These are phyloP conservation scores for Ammopiptanthus mongolicus DNA, from an alignment of 306 rosid genomes.

Conservation along the genomic window DNA sequence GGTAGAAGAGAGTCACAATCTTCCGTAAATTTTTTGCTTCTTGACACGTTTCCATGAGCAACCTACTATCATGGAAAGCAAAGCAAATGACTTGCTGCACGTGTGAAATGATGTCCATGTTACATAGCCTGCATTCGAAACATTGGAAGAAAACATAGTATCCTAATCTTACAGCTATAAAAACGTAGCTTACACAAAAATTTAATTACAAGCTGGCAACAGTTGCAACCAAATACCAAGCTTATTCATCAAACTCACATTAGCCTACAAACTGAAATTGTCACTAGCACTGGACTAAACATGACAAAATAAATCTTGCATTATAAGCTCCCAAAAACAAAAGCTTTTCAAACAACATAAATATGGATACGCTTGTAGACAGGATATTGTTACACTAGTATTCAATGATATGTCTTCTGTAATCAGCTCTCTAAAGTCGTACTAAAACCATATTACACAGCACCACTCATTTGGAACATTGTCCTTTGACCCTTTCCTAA, in stretches of 20 bases:
- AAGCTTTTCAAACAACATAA: no score
- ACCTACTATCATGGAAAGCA: slow-evolving; percentile 93
- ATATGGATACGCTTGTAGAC: no score
- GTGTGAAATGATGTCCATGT: slow-evolving; percentile 92
- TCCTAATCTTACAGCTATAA: not conserved
- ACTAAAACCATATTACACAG: not conserved
- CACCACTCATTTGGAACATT: not conserved
- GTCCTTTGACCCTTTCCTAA: not conserved
- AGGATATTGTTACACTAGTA: not conserved
- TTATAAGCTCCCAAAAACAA: not conserved
- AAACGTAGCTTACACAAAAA: not conserved
- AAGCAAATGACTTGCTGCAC: slow-evolving; percentile 99
- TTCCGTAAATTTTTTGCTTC: slow-evolving; percentile 93
- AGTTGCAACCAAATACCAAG: slow-evolving; percentile 6
- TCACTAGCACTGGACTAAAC: not conserved
- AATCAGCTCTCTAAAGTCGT: not conserved
- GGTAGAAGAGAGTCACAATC: slow-evolving; percentile 95
- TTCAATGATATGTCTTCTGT: not conserved
- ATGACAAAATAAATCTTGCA: not conserved
- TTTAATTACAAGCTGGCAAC: not conserved
- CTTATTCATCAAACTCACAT: slow-evolving; percentile 3
- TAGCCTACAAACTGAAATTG: not conserved
- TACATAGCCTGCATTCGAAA: slow-evolving; percentile 78
- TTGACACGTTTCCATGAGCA: slow-evolving; percentile 99
- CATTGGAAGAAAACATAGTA: slow-evolving; percentile 14